Conservation (phyloP, 148 eudicot species). For the Camellia granthamiana region DNA sequence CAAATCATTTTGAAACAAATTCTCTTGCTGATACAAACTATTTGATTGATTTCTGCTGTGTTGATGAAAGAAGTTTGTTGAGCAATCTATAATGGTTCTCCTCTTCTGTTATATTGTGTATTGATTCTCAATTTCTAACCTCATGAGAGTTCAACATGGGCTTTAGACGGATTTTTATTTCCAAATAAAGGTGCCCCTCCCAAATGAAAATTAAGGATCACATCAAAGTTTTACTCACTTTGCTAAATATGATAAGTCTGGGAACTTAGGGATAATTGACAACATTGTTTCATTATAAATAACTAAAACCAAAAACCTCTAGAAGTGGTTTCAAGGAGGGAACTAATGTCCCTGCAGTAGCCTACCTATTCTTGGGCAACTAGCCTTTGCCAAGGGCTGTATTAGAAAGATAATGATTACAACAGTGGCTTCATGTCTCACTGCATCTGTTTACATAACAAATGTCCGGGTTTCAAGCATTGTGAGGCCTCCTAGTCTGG, state of each 20-base stretch:
- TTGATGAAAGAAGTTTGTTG: neutral
- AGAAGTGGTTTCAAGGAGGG: neutral
- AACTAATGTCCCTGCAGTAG: neutral
- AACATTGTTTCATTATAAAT: neutral
- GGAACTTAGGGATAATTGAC: neutral
- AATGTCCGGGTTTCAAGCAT: neutral
- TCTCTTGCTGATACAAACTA: slow-evolving; percentile 2
- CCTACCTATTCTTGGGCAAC: neutral
- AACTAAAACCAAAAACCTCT: neutral
- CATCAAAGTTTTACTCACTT: neutral
- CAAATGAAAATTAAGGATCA: neutral
- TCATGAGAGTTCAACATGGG: neutral
- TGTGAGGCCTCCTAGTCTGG: neutral
- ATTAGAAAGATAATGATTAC: neutral
- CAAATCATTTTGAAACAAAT: neutral
- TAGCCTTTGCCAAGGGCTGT: neutral
- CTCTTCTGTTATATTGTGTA: neutral
- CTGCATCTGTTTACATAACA: neutral
- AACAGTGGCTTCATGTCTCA: neutral
- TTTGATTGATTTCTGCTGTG: neutral
- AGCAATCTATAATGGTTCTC: neutral
- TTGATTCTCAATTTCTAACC: neutral
- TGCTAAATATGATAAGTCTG: neutral
- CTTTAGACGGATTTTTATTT: neutral
- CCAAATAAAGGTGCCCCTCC: neutral